Percentiles rank a stretch among this genome's conserved stretches.
Conservation (phyloP, 2,329 filamentous ascomycete species). For the Simplicillium sp. region DNA sequence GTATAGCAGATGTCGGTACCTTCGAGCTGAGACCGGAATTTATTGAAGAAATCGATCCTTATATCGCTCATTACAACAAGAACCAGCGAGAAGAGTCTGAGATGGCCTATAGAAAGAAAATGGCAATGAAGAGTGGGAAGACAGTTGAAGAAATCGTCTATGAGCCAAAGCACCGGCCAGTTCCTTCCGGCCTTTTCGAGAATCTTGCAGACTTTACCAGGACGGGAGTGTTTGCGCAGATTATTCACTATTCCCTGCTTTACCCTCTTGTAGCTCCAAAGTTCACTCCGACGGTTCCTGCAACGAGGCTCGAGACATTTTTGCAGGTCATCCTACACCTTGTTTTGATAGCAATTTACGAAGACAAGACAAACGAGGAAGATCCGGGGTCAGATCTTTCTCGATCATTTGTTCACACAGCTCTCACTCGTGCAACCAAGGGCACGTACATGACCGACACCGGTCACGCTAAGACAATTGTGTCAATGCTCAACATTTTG, state of each 20-base stretch:
- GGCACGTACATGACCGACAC: constrained; percentile 51
- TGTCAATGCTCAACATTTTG: constrained; percentile 52
- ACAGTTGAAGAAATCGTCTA: constrained; percentile 76
- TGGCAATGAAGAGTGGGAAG: constrained; percentile 81
- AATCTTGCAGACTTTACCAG: constrained; percentile 70
- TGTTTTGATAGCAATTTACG: constrained; percentile 72
- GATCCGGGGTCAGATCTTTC: constrained; percentile 34
- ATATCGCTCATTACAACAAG: constrained; percentile 91
- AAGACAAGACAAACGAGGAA: constrained; percentile 59
- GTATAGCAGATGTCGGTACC: constrained; percentile 82
- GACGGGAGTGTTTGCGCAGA: constrained; percentile 78
- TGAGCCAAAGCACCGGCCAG: constrained; percentile 72
- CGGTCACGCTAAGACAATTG: constrained; percentile 51
- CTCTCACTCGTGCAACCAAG: constrained; percentile 54
- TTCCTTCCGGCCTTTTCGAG: constrained; percentile 68
- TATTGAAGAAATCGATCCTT: constrained; percentile 84
- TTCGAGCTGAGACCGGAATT: constrained; percentile 86
- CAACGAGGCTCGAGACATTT: constrained; percentile 81
- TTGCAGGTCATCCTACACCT: constrained; percentile 86
- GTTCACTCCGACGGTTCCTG: constrained; percentile 64
- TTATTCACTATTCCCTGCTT: constrained; percentile 79
- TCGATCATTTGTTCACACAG: constrained; percentile 63
- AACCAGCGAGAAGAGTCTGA: constrained; percentile 97
- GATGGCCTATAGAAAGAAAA: constrained; percentile 74
- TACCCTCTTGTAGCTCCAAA: constrained; percentile 65